These are phyloP conservation scores for Raffaelea arxii DNA, from an alignment of 2,329 filamentous ascomycete genomes.

Conservation along the genomic window DNA sequence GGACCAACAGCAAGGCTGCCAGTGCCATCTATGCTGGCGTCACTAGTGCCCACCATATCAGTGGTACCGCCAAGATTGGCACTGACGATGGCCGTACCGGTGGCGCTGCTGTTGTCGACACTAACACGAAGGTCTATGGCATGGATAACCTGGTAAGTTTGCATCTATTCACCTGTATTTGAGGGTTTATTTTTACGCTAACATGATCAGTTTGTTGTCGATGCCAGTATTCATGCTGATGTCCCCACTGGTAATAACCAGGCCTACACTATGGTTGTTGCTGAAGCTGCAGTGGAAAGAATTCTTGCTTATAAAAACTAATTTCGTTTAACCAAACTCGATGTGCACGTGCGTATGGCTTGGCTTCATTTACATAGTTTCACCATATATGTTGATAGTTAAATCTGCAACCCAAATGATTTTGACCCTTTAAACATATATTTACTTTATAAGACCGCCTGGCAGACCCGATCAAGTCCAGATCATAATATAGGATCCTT, in stretches of 20 bases:
- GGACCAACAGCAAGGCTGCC: too few relatives aligned
- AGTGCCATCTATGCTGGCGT: background rate
- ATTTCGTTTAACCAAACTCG: too few relatives aligned
- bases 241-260: constrained; percentile 1
- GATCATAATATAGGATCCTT: too few relatives aligned
- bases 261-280: constrained; percentile 2
- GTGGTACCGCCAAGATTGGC: constrained; percentile 16
- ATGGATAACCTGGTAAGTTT: constrained; percentile 26
- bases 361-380: too few relatives aligned
- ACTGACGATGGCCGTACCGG: constrained; percentile 14
- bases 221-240: constrained; percentile 1
- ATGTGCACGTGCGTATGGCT: too few relatives aligned
- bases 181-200: background rate
- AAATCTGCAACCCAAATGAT: too few relatives aligned
- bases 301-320: background rate
- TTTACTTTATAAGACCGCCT: too few relatives aligned
- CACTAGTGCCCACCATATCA: background rate
- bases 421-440: too few relatives aligned
- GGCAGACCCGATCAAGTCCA: too few relatives aligned
- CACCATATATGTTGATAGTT: too few relatives aligned
- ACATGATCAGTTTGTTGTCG: background rate
- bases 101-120: constrained; percentile 16
- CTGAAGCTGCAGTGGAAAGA: background rate
- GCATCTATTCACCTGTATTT: too few relatives aligned
- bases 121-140: constrained; percentile 34